phyloP scores from a whole-genome alignment of 306 rosid genomes.

The Cucurbita pepo region DNA sequence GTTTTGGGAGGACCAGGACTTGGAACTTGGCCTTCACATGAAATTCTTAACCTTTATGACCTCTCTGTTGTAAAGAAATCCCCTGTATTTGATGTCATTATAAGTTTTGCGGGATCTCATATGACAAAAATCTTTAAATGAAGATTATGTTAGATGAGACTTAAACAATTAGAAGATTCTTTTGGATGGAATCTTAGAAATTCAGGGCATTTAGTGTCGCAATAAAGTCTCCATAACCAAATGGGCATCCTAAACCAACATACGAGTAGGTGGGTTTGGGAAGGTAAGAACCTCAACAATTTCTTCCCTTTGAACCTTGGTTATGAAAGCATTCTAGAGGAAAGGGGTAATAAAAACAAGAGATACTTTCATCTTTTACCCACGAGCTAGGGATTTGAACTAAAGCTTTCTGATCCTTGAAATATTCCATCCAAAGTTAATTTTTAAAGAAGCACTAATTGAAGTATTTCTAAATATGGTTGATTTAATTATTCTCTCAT shows the following conservation, averaged over 20 bases:
- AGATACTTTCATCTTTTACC: neutral
- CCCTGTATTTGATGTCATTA: neutral
- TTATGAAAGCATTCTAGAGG: neutral
- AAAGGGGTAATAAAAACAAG: neutral
- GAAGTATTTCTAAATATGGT: neutral
- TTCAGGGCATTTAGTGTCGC: neutral
- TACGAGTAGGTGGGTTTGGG: neutral
- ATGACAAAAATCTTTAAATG: neutral
- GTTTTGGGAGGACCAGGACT: neutral
- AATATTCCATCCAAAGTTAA: neutral
- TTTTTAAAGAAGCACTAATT: neutral
- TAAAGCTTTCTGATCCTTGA: neutral
- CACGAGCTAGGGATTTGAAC: neutral
- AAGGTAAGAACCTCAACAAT: neutral
- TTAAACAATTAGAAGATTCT: neutral
- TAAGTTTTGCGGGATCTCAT: neutral
- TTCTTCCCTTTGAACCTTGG: neutral
- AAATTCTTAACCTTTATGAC: neutral
- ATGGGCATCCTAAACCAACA: neutral
- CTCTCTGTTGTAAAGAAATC: neutral
- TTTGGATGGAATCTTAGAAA: neutral
- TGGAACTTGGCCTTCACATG: neutral
- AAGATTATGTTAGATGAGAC: neutral
- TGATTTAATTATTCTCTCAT: neutral
- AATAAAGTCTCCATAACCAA: neutral